phyloP scores from a whole-genome alignment of 805 yeast genomes.

The Saccharomycopsis fermentans region DNA sequence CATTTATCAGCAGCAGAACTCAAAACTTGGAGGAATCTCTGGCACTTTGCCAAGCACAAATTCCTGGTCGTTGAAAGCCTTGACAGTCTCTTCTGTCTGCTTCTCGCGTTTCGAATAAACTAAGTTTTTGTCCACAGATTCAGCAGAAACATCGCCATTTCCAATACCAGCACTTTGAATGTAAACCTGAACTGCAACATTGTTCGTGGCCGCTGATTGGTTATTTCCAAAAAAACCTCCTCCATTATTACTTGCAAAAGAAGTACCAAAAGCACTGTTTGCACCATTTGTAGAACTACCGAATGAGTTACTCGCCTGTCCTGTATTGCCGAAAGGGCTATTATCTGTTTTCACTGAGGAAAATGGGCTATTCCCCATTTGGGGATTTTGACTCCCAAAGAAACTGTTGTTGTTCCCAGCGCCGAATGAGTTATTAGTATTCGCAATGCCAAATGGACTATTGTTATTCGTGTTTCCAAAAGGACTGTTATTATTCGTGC shows the following conservation, averaged over 20 bases:
- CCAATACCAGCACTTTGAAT: neutral
- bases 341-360: neutral
- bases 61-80: neutral
- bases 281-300: neutral
- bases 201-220: too few species aligned
- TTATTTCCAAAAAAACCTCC: neutral
- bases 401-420: too few species aligned
- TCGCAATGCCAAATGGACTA: neutral
- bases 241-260: neutral
- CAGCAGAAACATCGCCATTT: neutral
- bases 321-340: neutral
- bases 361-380: neutral
- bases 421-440: neutral
- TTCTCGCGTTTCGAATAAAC: neutral
- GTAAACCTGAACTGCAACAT: neutral
- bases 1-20: neutral
- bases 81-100: neutral
- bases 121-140: neutral
- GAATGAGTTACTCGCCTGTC: neutral
- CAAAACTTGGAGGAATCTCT: constrained; percentile 1
- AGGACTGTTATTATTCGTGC: neutral
- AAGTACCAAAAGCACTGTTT: neutral
- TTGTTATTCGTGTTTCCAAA: neutral
- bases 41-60: neutral
- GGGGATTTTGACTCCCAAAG: too few species aligned